Percentiles rank a stretch among this genome's conserved stretches.
These are phyloP conservation scores for Nemophila menziesii DNA, from an alignment of 257 asterid species.

Conservation along the genomic window DNA sequence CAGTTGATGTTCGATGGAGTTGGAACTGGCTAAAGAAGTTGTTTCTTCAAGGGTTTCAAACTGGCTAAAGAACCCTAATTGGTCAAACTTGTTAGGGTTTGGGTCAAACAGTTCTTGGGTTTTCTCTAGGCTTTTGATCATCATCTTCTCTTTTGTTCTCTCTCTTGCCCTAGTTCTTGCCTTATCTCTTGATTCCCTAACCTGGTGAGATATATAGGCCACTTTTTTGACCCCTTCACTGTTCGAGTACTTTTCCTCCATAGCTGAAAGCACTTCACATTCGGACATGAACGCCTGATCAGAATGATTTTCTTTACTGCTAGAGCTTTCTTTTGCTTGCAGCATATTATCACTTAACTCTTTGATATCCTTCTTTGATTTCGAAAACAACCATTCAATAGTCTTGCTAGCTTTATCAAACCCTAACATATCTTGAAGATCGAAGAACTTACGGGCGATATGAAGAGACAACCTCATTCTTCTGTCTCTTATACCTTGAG, in stretches of 20 bases:
- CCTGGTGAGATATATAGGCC: not conserved
- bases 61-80: conserved; percentile 20
- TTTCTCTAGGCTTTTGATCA: conserved; percentile 16
- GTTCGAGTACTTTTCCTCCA: not conserved
- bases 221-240: not conserved
- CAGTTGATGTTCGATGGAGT: conserved; percentile 13
- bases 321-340: not conserved
- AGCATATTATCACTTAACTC: not conserved
- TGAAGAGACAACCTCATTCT: conserved; percentile 39
- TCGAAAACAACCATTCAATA: conserved; percentile 38
- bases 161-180: conserved; percentile 2
- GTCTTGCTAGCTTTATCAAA: conserved; percentile 51
- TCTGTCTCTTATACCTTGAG: conserved; percentile 36
- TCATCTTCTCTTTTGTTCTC: conserved; percentile 3
- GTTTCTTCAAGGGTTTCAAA: conserved; percentile 15
- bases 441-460: conserved; percentile 47
- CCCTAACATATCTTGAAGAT: conserved; percentile 54
- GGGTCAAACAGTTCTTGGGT: not conserved
- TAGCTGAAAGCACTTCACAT: not conserved
- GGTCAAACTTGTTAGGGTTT: conserved; percentile 1
- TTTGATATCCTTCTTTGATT: not conserved
- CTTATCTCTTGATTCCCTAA: not conserved
- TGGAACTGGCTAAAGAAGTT: conserved; percentile 1
- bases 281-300: not conserved
- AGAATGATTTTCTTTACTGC: not conserved